phyloP scores from a whole-genome alignment of 352 stramenopile genomes.

The Phytophthora sp. region DNA sequence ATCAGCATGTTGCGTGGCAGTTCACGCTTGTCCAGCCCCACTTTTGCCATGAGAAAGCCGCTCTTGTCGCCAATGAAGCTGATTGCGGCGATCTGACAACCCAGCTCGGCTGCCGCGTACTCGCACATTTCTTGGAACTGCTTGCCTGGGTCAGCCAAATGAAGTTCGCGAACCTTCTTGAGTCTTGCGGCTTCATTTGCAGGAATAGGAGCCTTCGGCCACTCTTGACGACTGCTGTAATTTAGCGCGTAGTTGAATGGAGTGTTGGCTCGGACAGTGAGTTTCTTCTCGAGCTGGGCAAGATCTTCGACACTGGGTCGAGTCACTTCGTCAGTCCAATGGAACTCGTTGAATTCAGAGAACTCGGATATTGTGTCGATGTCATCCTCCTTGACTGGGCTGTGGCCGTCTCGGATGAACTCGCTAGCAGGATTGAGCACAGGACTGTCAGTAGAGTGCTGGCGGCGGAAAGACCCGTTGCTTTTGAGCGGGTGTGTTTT shows the following conservation, averaged over 20 bases:
- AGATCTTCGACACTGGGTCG: constrained; percentile 60
- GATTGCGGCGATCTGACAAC: constrained; percentile 82
- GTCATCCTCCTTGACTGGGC: constrained; percentile 22
- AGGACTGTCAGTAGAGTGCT: constrained; percentile 22
- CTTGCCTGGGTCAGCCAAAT: constrained; percentile 73
- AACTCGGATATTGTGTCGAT: constrained; percentile 35
- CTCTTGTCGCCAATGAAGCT: constrained; percentile 89
- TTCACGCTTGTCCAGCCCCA: constrained; percentile 80
- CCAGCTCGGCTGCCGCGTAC: constrained; percentile 80
- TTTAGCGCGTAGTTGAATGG: constrained; percentile 81
- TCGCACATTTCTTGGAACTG: constrained; percentile 91
- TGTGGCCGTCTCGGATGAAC: constrained; percentile 43
- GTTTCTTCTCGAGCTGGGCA: constrained; percentile 59
- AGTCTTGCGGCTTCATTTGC: constrained; percentile 68
- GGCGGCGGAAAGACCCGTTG: constrained; percentile 32
- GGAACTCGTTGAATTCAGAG: constrained; percentile 55
- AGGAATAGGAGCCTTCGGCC: constrained; percentile 80
- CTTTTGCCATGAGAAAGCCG: constrained; percentile 82
- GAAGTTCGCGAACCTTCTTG: constrained; percentile 74
- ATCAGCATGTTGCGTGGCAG: constrained; percentile 80
- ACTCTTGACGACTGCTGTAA: constrained; percentile 83
- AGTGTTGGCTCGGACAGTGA: constrained; percentile 77
- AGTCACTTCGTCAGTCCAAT: constrained; percentile 38
- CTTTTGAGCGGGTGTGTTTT: constrained; percentile 59
- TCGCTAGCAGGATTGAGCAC: constrained; percentile 41